Base-by-base conservation (phyloP, 1,139 yeast genomes). In the Saccharomyces hybrid region DNA sequence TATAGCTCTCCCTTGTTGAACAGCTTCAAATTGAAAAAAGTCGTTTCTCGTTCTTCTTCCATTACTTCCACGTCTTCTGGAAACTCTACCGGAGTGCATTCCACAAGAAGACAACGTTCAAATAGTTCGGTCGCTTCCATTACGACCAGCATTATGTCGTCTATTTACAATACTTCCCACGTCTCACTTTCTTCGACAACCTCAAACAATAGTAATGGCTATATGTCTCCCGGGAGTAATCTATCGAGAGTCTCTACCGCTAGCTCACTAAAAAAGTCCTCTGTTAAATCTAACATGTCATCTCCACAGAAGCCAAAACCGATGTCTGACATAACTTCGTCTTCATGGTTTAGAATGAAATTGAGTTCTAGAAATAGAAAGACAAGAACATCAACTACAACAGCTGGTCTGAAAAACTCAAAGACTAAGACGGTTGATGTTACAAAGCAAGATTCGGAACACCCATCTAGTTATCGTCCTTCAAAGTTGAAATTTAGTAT, bases 1-100 rank as follows among this genome's bases (percentile, higher is more conserved):
- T 86, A 85, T 66, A 77, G 80, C 1, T 63, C 73, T 2, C 59
- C 67, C 4, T 54, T 69, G 49, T 53, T 71, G 51, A 70, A 67
- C 55, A 65, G 72, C n/a, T 66, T 64, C 51, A 66, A 64, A 11
- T 50, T 68, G 56, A 63, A 61, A 47, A 59, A 56, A 50, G 57
- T 57, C 1, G 56, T 52, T 4, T 64, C 68, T 25, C 56, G 64
- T 16, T 49, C 61, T 5, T 57, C 65, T 14, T 60, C 65, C 7
- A 55, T 62, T 14, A 53, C 56, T 47, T 64, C 67, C 1, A 49
- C 55, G 7, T 55, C 62, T 7, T 47, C 57, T 13, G 53, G 59
- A 7, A 47, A 53, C 9, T 50, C 61, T n/a, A 31, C 55, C 8
- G 20, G 47, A 2, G 27, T 14, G 1, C n/a, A 27, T 9, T 32